A percentile compares a stretch with the other conserved stretches of the same genome.
phyloP scores from a whole-genome alignment of 2,329 filamentous ascomycete genomes.

The Xenoacremonium recifei region DNA sequence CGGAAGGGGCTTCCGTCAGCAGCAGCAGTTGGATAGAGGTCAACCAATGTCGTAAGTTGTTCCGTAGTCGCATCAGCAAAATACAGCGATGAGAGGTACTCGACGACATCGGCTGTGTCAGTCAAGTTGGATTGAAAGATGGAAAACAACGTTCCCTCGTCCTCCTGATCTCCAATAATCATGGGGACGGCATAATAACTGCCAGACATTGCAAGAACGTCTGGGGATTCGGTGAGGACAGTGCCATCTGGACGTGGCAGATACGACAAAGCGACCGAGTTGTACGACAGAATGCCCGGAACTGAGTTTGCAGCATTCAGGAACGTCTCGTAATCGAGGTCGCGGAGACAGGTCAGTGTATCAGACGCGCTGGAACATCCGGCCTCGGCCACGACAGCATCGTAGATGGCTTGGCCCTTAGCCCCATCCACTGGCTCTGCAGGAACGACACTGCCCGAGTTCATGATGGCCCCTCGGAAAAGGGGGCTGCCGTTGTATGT shows the following conservation, averaged over 20 bases:
- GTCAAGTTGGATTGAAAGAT: constrained; percentile 69
- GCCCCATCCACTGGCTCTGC: constrained; percentile 62
- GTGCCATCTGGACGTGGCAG: constrained; percentile 70
- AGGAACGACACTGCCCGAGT: constrained; percentile 64
- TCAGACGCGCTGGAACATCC: constrained; percentile 60
- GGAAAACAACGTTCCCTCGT: constrained; percentile 75
- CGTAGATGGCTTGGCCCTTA: constrained; percentile 65
- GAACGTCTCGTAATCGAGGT: constrained; percentile 56
- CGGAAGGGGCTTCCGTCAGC: constrained; percentile 68
- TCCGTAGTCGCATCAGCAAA: constrained; percentile 55
- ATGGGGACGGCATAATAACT: constrained; percentile 49
- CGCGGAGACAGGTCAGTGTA: constrained; percentile 65
- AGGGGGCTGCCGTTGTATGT: constrained; percentile 72
- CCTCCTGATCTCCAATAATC: constrained; percentile 72
- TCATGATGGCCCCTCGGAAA: constrained; percentile 78
- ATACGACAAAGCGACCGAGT: constrained; percentile 68
- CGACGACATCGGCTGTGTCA: constrained; percentile 54
- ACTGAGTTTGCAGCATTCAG: constrained; percentile 69
- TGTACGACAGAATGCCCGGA: constrained; percentile 65
- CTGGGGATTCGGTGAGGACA: constrained; percentile 61
- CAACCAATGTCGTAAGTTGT: constrained; percentile 56
- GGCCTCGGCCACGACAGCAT: constrained; percentile 57
- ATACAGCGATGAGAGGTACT: constrained; percentile 60
- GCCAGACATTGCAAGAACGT: constrained; percentile 51
- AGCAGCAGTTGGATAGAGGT: constrained; percentile 57